These are phyloP conservation scores for Phytomonas francai DNA, from an alignment of 208 protist genomes.

Conservation along the genomic window DNA sequence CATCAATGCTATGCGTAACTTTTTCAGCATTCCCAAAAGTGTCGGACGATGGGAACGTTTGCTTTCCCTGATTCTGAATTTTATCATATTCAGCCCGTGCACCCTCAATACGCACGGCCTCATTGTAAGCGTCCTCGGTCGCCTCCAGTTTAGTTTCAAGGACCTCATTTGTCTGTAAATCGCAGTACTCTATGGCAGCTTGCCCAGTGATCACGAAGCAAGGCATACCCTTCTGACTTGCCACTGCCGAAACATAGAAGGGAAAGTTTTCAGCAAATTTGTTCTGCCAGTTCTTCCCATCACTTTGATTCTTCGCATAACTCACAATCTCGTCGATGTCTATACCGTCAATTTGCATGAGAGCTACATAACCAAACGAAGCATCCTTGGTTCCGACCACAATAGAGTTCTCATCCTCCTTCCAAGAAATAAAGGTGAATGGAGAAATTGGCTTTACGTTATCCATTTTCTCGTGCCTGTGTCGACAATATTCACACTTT, in stretches of 20 bases:
- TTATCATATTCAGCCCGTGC: conserved; percentile 10
- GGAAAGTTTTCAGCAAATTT: conserved; percentile 23
- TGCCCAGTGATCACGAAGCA: conserved; percentile 19
- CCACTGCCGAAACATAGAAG: conserved; percentile 16
- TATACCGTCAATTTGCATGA: conserved; percentile 21
- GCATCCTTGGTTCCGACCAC: conserved; percentile 15
- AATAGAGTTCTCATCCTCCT: conserved; percentile 23
- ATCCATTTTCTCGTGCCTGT: too few species aligned
- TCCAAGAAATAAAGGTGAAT: conserved; percentile 27
- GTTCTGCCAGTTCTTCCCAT: conserved; percentile 15
- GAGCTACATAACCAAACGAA: conserved; percentile 16
- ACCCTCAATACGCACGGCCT: conserved; percentile 21
- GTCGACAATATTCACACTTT: too few species aligned
- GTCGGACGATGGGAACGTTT: background rate
- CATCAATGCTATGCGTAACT: background rate
- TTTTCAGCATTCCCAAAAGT: background rate
- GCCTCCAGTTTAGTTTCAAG: conserved; percentile 15
- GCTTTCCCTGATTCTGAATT: too few species aligned
- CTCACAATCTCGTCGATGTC: conserved; percentile 15
- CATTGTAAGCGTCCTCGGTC: conserved; percentile 19
- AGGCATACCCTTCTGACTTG: conserved; percentile 6
- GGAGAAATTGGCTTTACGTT: conserved; percentile 14
- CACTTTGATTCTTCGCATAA: conserved; percentile 16
- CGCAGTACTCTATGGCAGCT: conserved; percentile 19
- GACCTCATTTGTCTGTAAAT: conserved; percentile 21